Conservation (phyloP, 768 basidiomycete genomes). For the Tylopilus sp. region DNA sequence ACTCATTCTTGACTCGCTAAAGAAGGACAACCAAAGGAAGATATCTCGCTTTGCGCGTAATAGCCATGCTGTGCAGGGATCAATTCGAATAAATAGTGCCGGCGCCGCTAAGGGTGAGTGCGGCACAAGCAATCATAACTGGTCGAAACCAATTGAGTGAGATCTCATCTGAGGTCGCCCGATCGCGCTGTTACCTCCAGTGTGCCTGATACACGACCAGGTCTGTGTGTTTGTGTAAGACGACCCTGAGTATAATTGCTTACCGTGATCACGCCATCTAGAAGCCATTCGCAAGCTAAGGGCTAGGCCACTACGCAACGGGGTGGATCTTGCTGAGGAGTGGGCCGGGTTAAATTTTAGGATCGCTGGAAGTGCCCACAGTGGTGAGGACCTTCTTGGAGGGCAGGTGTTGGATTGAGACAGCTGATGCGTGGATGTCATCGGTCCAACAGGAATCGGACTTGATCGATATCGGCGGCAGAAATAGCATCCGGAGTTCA, state of each 20-base stretch:
- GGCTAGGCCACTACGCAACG: neutral
- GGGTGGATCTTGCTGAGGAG: conserved; percentile 1
- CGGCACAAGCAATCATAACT: conserved; percentile 29
- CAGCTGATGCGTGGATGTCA: conserved; percentile 8
- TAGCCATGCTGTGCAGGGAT: no score
- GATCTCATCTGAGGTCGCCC: conserved; percentile 28
- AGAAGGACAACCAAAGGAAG: no score
- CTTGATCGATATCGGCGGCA: no score
- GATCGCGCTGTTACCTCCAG: conserved; percentile 20
- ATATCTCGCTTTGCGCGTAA: no score
- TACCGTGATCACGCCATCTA: no score
- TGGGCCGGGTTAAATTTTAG: neutral
- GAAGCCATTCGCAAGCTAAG: no score
- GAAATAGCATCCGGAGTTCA: no score
- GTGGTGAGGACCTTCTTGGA: conserved; percentile 16
- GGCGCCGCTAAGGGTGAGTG: conserved; percentile 29
- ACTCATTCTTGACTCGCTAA: no score
- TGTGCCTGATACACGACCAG: conserved; percentile 33
- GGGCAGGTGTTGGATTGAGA: conserved; percentile 24
- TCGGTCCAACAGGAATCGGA: conserved; percentile 9
- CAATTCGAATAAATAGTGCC: no score
- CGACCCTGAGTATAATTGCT: conserved; percentile 22
- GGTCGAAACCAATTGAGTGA: conserved; percentile 27
- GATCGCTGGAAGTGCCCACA: conserved; percentile 20
- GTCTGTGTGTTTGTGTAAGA: conserved; percentile 22